Evolutionary conservation across 140 eudicot genomes (phyloP), one percentile per base, ranked within the genome.

Genomic region (Bidens hawaiensis): DNA sequence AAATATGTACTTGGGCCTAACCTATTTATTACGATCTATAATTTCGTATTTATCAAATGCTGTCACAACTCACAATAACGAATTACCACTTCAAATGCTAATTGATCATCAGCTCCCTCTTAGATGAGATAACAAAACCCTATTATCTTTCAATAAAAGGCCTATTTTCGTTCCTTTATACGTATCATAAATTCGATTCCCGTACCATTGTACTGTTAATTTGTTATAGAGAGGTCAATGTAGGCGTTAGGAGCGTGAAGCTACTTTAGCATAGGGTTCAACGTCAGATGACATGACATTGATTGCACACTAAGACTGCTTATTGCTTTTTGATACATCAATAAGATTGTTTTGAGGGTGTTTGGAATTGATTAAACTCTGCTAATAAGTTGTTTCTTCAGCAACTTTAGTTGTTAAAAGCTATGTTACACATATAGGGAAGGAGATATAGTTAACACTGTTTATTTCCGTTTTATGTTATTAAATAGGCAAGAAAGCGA

Each of bases 221-320:
- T 64, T 33, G 33, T 31, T 54, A 52, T 79, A 84, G 90, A 77
- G 96, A 72, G 94, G n/a, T n/a, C n/a, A 88, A 75, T 70, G 63
- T 23, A 72, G 83, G 12, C 78, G 78, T 38, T 45, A 34, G 54
- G 85, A 82, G 65, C 87, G 73, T 51, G 89, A 82, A 70, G 77
- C 94, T 67, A 77, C 79, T 72, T 26, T 65, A 48, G 64, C 65
- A 43, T 76, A 68, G 36, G 73, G 74, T 36, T 72, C 80, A 23
- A 38, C 58, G n/a, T n/a, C n/a, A n/a, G n/a, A 27, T 64, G 79
- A 50, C 54, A 22, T 1, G 6, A n/a, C n/a, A n/a, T n/a, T n/a
- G n/a, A n/a, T n/a, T n/a, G n/a, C n/a, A n/a, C n/a, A n/a, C n/a
- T n/a, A n/a, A n/a, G n/a, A n/a, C n/a, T n/a, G n/a, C n/a, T n/a